A percentile compares a stretch with the other conserved stretches of the same genome.
These are phyloP conservation scores for Sodiomyces alkalinus DNA, from an alignment of 2,329 filamentous ascomycete genomes.

Conservation along the genomic window DNA sequence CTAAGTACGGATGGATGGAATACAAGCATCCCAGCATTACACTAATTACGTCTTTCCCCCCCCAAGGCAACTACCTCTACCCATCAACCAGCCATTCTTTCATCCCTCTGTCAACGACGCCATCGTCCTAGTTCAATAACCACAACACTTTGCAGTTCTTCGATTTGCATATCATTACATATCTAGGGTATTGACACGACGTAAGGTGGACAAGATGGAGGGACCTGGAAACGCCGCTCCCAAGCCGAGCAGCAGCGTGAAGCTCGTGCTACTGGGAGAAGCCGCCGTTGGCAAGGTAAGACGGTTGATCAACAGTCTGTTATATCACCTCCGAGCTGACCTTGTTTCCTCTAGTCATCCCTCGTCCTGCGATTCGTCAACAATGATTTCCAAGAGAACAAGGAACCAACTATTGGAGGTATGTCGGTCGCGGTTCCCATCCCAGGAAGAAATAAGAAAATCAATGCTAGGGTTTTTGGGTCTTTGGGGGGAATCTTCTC, in stretches of 20 bases:
- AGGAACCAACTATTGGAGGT: conserved; percentile 98
- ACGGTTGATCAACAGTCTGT: neutral
- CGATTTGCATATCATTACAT: no score
- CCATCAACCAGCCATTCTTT: no score
- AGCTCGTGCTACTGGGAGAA: conserved; percentile 94
- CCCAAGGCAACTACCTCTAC: no score
- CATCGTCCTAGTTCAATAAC: no score
- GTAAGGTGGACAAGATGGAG: conserved; percentile 50
- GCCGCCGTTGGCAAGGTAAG: conserved; percentile 92
- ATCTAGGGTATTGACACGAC: no score
- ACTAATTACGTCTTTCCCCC: no score
- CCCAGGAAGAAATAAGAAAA: conserved; percentile 3
- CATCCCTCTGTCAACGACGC: no score
- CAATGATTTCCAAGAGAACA: conserved; percentile 99
- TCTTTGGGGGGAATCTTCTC: no score
- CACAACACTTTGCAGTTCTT: no score
- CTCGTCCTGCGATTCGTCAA: conserved; percentile 97
- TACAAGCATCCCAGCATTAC: no score
- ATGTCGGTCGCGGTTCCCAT: conserved; percentile 15
- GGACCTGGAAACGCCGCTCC: conserved; percentile 53
- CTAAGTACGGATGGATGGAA: no score
- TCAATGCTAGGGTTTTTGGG: no score
- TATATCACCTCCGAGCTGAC: conserved; percentile 5
- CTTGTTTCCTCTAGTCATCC: conserved; percentile 54
- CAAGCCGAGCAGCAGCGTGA: conserved; percentile 98